These are phyloP conservation scores for Pichia phayaonensis DNA, from an alignment of 805 yeast species.

Conservation along the genomic window DNA sequence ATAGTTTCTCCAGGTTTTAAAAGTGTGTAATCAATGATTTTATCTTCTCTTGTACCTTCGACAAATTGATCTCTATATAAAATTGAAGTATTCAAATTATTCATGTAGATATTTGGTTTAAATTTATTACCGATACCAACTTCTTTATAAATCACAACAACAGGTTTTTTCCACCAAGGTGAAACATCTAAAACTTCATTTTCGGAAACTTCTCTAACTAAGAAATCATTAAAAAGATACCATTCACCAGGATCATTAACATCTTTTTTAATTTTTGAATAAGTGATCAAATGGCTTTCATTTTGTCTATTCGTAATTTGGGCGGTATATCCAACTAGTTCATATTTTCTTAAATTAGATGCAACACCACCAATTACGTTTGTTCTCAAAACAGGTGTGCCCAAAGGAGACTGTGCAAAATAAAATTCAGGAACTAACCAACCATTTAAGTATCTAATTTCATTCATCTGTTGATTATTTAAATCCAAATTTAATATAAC, in stretches of 20 bases:
- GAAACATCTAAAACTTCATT: slow-evolving; percentile 70
- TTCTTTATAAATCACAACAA: slow-evolving; percentile 57
- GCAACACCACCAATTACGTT: slow-evolving; percentile 18
- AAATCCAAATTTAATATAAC: slow-evolving; percentile 55
- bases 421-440: slow-evolving; percentile 63
- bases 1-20: slow-evolving; percentile 68
- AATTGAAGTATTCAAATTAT: slow-evolving; percentile 50
- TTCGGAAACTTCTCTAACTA: slow-evolving; percentile 68
- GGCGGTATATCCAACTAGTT: slow-evolving; percentile 62
- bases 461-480: slow-evolving; percentile 45
- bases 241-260: slow-evolving; percentile 34
- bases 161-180: slow-evolving; percentile 79
- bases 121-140: slow-evolving; percentile 34
- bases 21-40: slow-evolving; percentile 57
- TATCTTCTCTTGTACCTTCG: slow-evolving; percentile 51
- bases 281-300: slow-evolving; percentile 52
- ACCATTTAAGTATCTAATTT: slow-evolving; percentile 39
- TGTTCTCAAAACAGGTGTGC: slow-evolving; percentile 21
- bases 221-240: slow-evolving; percentile 86
- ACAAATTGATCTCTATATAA: slow-evolving; percentile 72
- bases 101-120: slow-evolving; percentile 44
- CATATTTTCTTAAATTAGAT: slow-evolving; percentile 36
- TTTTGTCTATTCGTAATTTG: slow-evolving; percentile 51
- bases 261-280: slow-evolving; percentile 10
- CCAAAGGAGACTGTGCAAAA: slow-evolving; percentile 21